Percentiles rank a stretch among this genome's conserved stretches.
phyloP scores from a whole-genome alignment of 2,329 filamentous ascomycete species.

The Dactylellina haptotyla region DNA sequence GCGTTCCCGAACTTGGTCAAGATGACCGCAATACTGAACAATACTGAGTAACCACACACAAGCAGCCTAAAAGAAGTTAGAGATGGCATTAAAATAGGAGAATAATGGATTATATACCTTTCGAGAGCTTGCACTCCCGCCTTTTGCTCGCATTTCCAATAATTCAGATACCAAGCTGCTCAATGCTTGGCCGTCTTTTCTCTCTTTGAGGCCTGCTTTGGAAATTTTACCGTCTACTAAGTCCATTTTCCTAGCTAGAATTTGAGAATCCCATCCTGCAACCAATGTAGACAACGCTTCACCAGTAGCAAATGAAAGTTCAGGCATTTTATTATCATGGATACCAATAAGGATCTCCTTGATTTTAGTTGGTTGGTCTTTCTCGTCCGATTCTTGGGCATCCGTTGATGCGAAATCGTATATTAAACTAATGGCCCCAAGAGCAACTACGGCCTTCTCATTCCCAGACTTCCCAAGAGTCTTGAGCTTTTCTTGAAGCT shows the following conservation, averaged over 20 bases:
- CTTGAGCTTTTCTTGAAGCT: constrained; percentile 72
- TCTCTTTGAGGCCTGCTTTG: constrained; percentile 21
- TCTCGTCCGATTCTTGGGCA: constrained; percentile 57
- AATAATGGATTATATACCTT: constrained; percentile 36
- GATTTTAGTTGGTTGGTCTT: constrained; percentile 67
- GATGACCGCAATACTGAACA: constrained; percentile 86
- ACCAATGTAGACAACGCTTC: constrained; percentile 84
- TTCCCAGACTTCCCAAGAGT: constrained; percentile 80
- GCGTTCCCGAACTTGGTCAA: constrained; percentile 76
- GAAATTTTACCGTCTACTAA: constrained; percentile 54
- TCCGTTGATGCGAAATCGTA: constrained; percentile 62
- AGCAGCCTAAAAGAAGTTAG: constrained; percentile 88
- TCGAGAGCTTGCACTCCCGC: constrained; percentile 53
- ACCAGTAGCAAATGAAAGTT: constrained; percentile 89
- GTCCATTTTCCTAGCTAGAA: constrained; percentile 67
- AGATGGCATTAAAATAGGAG: constrained; percentile 77
- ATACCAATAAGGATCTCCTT: constrained; percentile 76
- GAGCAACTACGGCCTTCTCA: constrained; percentile 80
- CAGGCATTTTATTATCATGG: constrained; percentile 84
- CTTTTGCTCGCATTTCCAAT: constrained; percentile 62
- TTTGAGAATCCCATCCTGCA: constrained; percentile 83
- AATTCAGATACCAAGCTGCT: constrained; percentile 75
- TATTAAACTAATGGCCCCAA: constrained; percentile 79
- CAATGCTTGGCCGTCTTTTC: constrained; percentile 62
- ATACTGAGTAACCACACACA: constrained; percentile 95